These are phyloP conservation scores for Salisapilia sapeloensis DNA, from an alignment of 352 stramenopile species.

Conservation along the genomic window DNA sequence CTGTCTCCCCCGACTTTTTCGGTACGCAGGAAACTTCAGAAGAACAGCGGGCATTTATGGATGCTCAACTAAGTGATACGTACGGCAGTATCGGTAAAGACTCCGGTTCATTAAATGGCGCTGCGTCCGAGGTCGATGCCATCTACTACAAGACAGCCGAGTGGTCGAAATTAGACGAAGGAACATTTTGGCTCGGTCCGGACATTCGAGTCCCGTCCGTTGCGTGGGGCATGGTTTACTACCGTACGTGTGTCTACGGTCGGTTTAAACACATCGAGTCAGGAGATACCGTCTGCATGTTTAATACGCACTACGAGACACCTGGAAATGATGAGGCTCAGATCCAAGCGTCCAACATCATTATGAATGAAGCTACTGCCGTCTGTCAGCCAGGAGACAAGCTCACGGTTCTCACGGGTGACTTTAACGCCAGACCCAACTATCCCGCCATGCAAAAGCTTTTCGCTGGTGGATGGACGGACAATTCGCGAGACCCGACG, in stretches of 20 bases:
- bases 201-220: slow-evolving; percentile 27
- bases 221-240: slow-evolving; percentile 51
- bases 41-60: slow-evolving; percentile 39
- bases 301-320: slow-evolving; percentile 77
- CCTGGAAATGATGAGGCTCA: slow-evolving; percentile 56
- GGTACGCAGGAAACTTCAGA: slow-evolving; percentile 72
- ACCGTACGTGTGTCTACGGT: slow-evolving; percentile 46
- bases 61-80: slow-evolving; percentile 22
- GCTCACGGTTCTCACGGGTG: slow-evolving; percentile 38
- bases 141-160: slow-evolving; percentile 44
- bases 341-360: slow-evolving; percentile 42
- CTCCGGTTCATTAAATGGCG: slow-evolving; percentile 42
- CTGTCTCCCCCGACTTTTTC: slow-evolving; percentile 40
- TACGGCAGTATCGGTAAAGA: slow-evolving; percentile 47
- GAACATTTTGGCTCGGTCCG: slow-evolving; percentile 54
- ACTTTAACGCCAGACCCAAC: slow-evolving; percentile 53
- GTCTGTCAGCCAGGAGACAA: slow-evolving; percentile 37
- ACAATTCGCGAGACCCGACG: slow-evolving; percentile 30
- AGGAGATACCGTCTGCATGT: slow-evolving; percentile 38
- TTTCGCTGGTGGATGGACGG: slow-evolving; percentile 20
- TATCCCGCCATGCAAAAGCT: slow-evolving; percentile 50
- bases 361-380: slow-evolving; percentile 24
- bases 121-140: slow-evolving; percentile 30
- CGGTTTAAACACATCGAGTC: slow-evolving; percentile 55
- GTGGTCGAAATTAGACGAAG: slow-evolving; percentile 35